Evolutionary conservation across 139 green algal species (phyloP).

Genomic region (Nannochloris sp.): DNA sequence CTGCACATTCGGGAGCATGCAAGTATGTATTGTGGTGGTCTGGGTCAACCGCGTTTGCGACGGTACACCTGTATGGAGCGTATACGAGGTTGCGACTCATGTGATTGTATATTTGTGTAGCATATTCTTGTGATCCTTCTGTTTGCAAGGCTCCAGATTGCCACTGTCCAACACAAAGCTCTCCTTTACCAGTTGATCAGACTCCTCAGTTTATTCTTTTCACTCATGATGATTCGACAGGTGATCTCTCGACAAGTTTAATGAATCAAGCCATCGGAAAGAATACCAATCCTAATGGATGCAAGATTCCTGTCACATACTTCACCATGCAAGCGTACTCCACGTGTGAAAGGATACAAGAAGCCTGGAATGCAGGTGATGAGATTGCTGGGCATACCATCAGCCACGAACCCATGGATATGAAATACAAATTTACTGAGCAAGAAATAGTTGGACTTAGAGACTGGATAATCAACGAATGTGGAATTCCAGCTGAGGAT

Average conservation of each 20-base stretch:
- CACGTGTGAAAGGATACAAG: slow-evolving; percentile 3
- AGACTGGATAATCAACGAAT: slow-evolving; percentile 8
- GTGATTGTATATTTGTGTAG: not conserved
- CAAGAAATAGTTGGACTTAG: slow-evolving; percentile 8
- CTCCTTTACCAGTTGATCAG: slow-evolving; percentile 6
- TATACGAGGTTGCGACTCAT: too few relatives aligned
- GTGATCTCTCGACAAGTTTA: not conserved
- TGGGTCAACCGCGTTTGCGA: too few relatives aligned
- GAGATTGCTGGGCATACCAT: slow-evolving; percentile 16
- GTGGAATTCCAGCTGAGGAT: slow-evolving; percentile 11
- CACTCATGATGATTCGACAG: slow-evolving; percentile 12
- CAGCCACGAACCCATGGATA: slow-evolving; percentile 3
- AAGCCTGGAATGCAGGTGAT: slow-evolving; percentile 7
- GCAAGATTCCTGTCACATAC: slow-evolving; percentile 7
- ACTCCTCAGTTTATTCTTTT: slow-evolving; percentile 12
- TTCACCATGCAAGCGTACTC: slow-evolving; percentile 11
- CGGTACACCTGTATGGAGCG: too few relatives aligned
- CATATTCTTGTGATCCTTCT: slow-evolving; percentile 1
- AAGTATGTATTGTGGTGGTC: too few relatives aligned
- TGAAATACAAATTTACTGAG: not conserved
- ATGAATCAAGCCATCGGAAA: slow-evolving; percentile 5
- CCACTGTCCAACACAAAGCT: slow-evolving; percentile 1
- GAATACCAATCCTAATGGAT: slow-evolving; percentile 9
- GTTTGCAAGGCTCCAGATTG: not conserved
- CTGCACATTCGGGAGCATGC: too few relatives aligned